Evolutionary conservation across 768 basidiomycete genomes (phyloP).

Genomic region (Udeniomyces megalosporus): DNA sequence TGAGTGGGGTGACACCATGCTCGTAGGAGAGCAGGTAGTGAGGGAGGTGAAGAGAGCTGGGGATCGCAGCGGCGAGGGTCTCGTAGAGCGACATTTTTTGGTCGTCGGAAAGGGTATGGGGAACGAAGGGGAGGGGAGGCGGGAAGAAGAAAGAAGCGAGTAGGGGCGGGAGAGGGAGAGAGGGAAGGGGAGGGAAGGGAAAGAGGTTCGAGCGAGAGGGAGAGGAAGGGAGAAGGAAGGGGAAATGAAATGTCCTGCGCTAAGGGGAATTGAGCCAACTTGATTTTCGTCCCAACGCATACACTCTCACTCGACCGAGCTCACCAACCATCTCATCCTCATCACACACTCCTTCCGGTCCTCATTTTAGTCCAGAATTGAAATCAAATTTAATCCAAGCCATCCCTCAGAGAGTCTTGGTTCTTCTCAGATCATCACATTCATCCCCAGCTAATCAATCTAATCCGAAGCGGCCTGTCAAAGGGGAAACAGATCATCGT

Average conservation of each 20-base stretch:
- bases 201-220: not conserved
- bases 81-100: slow-evolving; percentile 1
- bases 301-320: not conserved
- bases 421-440: no score
- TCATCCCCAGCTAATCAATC: no score
- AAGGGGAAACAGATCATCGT: no score
- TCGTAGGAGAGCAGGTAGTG: slow-evolving; percentile 44
- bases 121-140: not conserved
- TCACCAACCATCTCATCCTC: no score
- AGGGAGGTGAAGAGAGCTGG: slow-evolving; percentile 27
- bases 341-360: no score
- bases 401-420: no score
- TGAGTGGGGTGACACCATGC: slow-evolving; percentile 60
- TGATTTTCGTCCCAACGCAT: no score
- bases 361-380: no score
- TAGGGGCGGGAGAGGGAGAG: not conserved
- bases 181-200: not conserved
- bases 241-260: not conserved
- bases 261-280: not conserved
- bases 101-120: not conserved
- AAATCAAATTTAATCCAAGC: no score
- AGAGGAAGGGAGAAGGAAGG: not conserved
- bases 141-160: not conserved
- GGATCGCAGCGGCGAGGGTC: slow-evolving; percentile 16
- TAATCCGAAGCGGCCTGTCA: no score